Percentiles rank a stretch among this genome's conserved stretches.
Conservation (phyloP, 257 asterid species). For the Penstemon eatonii region DNA sequence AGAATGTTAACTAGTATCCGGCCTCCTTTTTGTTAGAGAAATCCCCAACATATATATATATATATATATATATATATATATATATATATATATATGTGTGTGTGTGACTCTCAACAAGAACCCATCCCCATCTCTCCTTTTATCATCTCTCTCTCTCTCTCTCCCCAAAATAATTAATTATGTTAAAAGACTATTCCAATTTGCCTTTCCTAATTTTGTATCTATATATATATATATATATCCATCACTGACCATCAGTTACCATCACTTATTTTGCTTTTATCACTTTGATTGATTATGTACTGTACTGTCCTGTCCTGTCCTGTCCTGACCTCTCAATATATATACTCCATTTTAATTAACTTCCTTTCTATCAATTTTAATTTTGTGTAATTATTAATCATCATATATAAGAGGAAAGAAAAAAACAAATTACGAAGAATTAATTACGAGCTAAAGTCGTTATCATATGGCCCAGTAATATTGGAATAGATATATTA, state of each 20-base stretch:
- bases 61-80: constrained; percentile 11
- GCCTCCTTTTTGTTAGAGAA: constrained; percentile 43
- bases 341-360: neutral
- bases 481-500: neutral
- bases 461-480: neutral
- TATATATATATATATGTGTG: constrained; percentile 20
- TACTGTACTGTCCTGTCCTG: constrained; percentile 2
- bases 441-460: neutral
- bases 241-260: too few species aligned
- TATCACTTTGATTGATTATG: neutral
- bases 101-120: constrained; percentile 7
- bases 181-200: neutral
- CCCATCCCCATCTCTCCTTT: constrained; percentile 31
- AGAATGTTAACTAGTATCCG: neutral
- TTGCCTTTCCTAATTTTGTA: constrained; percentile 27
- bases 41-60: constrained; percentile 42
- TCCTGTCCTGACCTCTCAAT: neutral
- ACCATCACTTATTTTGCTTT: neutral
- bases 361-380: too few species aligned
- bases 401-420: too few species aligned
- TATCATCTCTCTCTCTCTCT: constrained; percentile 16
- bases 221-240: neutral
- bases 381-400: too few species aligned
- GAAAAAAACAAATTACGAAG: too few species aligned
- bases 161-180: neutral